phyloP scores from a whole-genome alignment of 805 yeast genomes.

The Kazachstania bromeliacearum region DNA sequence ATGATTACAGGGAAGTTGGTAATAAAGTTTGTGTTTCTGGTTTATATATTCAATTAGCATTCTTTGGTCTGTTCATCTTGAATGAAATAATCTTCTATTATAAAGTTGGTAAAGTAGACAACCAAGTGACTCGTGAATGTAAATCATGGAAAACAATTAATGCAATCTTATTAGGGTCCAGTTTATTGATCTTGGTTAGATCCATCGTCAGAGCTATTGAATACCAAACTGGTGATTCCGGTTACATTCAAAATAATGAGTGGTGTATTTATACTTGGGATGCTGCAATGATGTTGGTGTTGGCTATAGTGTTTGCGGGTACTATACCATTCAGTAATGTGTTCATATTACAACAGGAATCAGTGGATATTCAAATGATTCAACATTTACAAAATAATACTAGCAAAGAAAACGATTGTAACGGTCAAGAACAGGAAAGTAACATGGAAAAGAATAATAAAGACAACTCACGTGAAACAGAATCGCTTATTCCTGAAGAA shows the following conservation, averaged over 20 bases:
- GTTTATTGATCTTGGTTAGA: constrained; percentile 23
- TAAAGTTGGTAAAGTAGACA: constrained; percentile 2
- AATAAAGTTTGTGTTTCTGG: constrained; percentile 24
- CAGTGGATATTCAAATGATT: constrained; percentile 7
- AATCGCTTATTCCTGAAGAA: no score
- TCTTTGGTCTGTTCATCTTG: constrained; percentile 24
- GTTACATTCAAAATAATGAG: constrained; percentile 22
- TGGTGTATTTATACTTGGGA: constrained; percentile 24
- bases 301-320: constrained; percentile 5
- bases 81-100: constrained; percentile 11
- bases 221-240: constrained; percentile 23
- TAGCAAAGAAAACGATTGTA: constrained; percentile 3
- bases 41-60: constrained; percentile 25
- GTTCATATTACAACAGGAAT: constrained; percentile 11
- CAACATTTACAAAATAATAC: background rate
- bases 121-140: background rate
- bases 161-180: constrained; percentile 6
- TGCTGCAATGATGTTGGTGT: constrained; percentile 19
- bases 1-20: constrained; percentile 10
- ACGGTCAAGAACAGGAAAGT: background rate
- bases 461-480: no score
- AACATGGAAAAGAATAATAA: no score
- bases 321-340: constrained; percentile 9
- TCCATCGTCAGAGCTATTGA: constrained; percentile 27
- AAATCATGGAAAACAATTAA: constrained; percentile 11